Base-by-base conservation (phyloP, 208 protist species). In the Kentomonas sorsogonicus region DNA sequence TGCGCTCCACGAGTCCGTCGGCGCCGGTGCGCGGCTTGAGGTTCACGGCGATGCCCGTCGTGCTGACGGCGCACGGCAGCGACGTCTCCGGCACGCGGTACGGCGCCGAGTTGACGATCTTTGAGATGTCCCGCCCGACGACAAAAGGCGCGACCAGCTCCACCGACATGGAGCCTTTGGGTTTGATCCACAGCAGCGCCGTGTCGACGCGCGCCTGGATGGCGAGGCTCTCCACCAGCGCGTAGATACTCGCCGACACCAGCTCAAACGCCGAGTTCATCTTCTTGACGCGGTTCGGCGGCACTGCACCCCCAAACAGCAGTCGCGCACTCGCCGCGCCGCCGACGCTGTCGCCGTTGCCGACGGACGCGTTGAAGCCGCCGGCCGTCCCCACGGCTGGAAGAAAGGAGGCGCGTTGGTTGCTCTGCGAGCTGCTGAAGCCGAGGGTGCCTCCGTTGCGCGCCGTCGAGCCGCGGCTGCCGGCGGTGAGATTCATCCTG, bases 111-210 rank as follows among this genome's bases (percentile, higher is more conserved):
- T 77, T 74, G 1, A 65, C 61, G 25, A 92, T 64, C 23, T 79
- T 71, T 16, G 67, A 66, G 25, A 83, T 58, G 27, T 92, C 83
- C 1, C 80, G 74, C 4, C 84, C 82, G 10, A 95, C 84, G 0
- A 92, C 84, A 74, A 95, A 95, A 15, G 88, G 88, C 16, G 85
- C 84, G 16, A 95, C 74, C 10, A 95, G 80, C 62, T 92, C 88
- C 3, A 72, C 69, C 5, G 84, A 86, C 3, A 90, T 69, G 25
- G 79, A 68, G 13, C 76, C 84, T 27, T 76, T 79, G 13, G 82
- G 83, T 9, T 75, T 72, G 31, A 95, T 43, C 85, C 88, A 95
- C 54, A 95, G 59, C 44, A 95, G 50, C 26, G 84, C 84, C 16
- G 79, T 81, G 18, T 78, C 73, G 7, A 77, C 76, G 22, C 88